phyloP scores from a whole-genome alignment of 2,329 filamentous ascomycete genomes.

The Leptoxyphium fumago region DNA sequence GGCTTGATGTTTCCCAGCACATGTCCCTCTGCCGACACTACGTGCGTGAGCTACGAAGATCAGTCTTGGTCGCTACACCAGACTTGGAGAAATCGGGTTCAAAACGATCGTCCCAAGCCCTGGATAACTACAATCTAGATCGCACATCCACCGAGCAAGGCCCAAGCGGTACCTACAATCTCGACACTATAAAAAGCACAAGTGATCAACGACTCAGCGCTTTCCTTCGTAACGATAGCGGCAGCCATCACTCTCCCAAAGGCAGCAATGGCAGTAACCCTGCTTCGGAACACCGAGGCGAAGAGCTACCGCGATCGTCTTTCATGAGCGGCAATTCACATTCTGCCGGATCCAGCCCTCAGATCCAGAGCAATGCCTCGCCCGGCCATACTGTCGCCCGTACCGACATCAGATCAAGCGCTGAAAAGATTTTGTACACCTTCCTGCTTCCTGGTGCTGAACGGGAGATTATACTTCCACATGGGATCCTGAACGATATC shows the following conservation, averaged over 20 bases:
- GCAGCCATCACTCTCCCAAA: conserved; percentile 31
- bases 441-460: conserved; percentile 91
- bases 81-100: conserved; percentile 67
- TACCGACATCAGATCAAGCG: conserved; percentile 79
- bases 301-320: conserved; percentile 38
- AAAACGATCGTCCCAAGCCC: conserved; percentile 68
- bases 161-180: conserved; percentile 12
- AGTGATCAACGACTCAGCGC: conserved; percentile 83
- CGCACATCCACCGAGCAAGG: conserved; percentile 19
- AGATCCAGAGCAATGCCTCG: conserved; percentile 58
- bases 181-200: conserved; percentile 4
- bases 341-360: conserved; percentile 24
- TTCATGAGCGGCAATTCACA: conserved; percentile 41
- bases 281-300: conserved; percentile 37
- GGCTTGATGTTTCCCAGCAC: conserved; percentile 98
- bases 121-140: conserved; percentile 46
- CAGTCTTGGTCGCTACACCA: conserved; percentile 82
- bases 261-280: conserved; percentile 32
- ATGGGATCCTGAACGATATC: conserved; percentile 72
- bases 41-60: conserved; percentile 84
- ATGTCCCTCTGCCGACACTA: conserved; percentile 97
- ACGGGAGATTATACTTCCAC: conserved; percentile 85
- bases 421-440: conserved; percentile 98
- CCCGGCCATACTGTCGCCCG: conserved; percentile 73
- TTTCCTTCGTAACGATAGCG: conserved; percentile 52